Evolutionary conservation across 2,329 filamentous ascomycete species (phyloP), one percentile per base, ranked within the genome.

Genomic region (Stagonosporopsis chrysanthemi): DNA sequence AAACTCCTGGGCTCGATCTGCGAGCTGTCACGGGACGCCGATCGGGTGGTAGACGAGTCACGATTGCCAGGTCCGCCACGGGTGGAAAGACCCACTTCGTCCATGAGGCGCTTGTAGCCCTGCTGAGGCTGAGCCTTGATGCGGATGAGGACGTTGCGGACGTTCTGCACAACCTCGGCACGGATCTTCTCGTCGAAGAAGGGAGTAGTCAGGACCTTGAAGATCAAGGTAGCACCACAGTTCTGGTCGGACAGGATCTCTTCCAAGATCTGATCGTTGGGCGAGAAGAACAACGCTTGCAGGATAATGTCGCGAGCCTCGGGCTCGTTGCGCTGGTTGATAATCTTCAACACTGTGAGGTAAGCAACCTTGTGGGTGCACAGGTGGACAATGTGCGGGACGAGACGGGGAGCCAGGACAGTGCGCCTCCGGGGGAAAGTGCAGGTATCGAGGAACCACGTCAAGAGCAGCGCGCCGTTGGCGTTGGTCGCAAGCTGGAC

Each of bases 361-460:
- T 98, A 98, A 0, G 95, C 95, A 53, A 99, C 94, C 82, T 98
- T 98, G 83, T 99, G 95, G 0, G 95, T 98, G 83, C 95, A 98
- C 6, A 99, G 84, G 73, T 97, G 92, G 23, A 97, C 92, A 29
- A 99, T 83, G 73, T 96, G 92, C 38, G 95, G 93, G 15, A 97
- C 92, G 23, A 99, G 86, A 66, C 93, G 88, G 19, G 95, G 95
- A 41, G 95, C 93, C 52, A 99, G 83, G 26, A 98, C 93, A 23
- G 91, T 96, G 56, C 95, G 90, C 63, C 95, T 90, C 66, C 90
- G 88, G 33, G 94, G 92, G 81, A 98, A 97, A 14, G 90, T 97
- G 83, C 95, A 99, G 1, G 95, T 98, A 74, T 99, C 95, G 52
- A 99, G 83, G 83, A 98, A 96, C 95, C 95, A 99, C 11, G 95